phyloP scores from a whole-genome alignment of 371 early-diverging fungal species.

The Nematocida sp. region DNA sequence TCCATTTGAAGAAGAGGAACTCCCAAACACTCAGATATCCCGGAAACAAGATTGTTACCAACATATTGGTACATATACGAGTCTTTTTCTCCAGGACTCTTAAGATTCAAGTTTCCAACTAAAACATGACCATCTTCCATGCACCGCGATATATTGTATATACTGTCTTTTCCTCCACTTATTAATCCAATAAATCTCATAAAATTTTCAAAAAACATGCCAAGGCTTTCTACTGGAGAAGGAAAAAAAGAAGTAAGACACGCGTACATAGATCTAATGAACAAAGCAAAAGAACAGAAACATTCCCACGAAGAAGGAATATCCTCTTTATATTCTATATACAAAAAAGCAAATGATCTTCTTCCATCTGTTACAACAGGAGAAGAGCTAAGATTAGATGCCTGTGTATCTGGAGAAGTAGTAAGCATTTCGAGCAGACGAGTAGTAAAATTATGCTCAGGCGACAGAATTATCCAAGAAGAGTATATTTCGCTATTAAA shows the following conservation, averaged over 20 bases:
- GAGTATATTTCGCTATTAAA: slow-evolving; percentile 32
- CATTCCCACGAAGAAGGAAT: slow-evolving; percentile 42
- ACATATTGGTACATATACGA: slow-evolving; percentile 98
- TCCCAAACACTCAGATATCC: slow-evolving; percentile 78
- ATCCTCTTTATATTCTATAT: slow-evolving; percentile 31
- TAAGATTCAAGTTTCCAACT: slow-evolving; percentile 83
- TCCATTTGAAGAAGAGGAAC: slow-evolving; percentile 78
- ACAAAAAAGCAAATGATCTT: slow-evolving; percentile 53
- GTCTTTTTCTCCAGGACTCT: slow-evolving; percentile 76
- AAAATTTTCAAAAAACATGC: slow-evolving; percentile 6
- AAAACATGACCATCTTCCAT: slow-evolving; percentile 84
- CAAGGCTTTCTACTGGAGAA: neutral
- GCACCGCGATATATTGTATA: slow-evolving; percentile 87
- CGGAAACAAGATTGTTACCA: slow-evolving; percentile 80
- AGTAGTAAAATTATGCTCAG: slow-evolving; percentile 47
- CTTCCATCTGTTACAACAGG: slow-evolving; percentile 51
- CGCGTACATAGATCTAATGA: slow-evolving; percentile 55
- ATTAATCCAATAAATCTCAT: slow-evolving; percentile 66
- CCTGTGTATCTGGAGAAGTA: slow-evolving; percentile 51
- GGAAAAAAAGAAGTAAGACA: slow-evolving; percentile 6
- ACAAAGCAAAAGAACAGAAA: slow-evolving; percentile 47
- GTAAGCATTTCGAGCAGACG: slow-evolving; percentile 27
- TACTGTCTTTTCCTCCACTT: slow-evolving; percentile 96
- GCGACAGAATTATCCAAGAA: slow-evolving; percentile 11
- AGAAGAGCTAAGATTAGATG: slow-evolving; percentile 59